Evolutionary conservation across 805 yeast genomes (phyloP).

Genomic region (Candida vaughaniae): DNA sequence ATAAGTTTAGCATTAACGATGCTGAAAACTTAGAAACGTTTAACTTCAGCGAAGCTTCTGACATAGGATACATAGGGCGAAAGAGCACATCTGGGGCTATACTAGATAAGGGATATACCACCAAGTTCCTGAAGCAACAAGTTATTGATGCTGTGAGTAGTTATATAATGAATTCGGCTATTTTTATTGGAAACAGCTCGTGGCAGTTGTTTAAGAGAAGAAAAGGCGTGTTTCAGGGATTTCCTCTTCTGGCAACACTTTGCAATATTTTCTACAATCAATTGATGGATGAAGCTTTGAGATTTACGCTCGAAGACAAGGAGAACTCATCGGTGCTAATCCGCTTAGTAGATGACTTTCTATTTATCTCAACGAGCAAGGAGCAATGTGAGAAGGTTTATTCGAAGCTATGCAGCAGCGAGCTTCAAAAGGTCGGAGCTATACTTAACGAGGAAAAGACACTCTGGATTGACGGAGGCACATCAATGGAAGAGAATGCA

Average conservation of each 20-base stretch:
- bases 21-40: slow-evolving; percentile 13
- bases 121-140: slow-evolving; percentile 40
- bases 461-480: slow-evolving; percentile 12
- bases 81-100: neutral
- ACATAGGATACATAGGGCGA: neutral
- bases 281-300: slow-evolving; percentile 43
- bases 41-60: neutral
- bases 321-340: slow-evolving; percentile 32
- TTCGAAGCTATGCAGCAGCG: slow-evolving; percentile 17
- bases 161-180: slow-evolving; percentile 55
- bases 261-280: slow-evolving; percentile 74
- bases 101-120: slow-evolving; percentile 24
- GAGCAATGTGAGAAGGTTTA: slow-evolving; percentile 19
- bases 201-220: slow-evolving; percentile 39
- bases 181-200: slow-evolving; percentile 38
- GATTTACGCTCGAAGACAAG: slow-evolving; percentile 5
- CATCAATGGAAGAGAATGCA: neutral
- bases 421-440: slow-evolving; percentile 33
- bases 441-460: slow-evolving; percentile 33
- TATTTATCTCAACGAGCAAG: slow-evolving; percentile 55
- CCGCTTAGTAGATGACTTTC: slow-evolving; percentile 82
- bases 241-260: slow-evolving; percentile 68
- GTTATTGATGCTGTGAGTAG: slow-evolving; percentile 44
- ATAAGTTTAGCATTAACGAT: slow-evolving; percentile 13
- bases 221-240: slow-evolving; percentile 83